Conservation (phyloP, 768 basidiomycete genomes). For the Naematelia aurantialba region DNA sequence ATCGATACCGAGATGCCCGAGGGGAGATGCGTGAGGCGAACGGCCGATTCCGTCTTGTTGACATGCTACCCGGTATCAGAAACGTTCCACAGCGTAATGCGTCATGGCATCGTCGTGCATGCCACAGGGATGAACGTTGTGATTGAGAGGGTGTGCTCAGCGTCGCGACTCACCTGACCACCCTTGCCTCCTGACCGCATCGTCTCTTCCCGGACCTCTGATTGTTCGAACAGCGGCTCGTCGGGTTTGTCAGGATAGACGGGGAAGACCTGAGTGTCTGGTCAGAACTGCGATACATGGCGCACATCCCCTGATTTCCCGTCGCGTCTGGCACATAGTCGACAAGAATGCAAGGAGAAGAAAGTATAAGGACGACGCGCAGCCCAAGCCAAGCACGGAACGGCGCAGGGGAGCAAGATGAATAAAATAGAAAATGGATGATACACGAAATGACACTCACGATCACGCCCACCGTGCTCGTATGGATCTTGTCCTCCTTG, state of each 20-base stretch:
- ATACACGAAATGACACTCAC: constrained; percentile 54
- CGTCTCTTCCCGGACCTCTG: constrained; percentile 84
- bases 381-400: no score
- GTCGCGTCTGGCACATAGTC: background rate
- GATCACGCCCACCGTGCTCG: constrained; percentile 81
- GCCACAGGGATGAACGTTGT: background rate
- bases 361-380: no score
- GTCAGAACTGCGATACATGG: background rate
- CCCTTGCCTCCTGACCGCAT: constrained; percentile 97
- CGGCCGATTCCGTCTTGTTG: constrained; percentile 97
- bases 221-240: constrained; percentile 68
- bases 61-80: constrained; percentile 60
- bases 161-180: constrained; percentile 66
- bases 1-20: constrained; percentile 93
- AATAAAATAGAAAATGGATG: background rate
- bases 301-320: background rate
- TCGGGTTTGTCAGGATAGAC: constrained; percentile 60
- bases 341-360: no score
- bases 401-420: no score
- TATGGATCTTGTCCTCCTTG: constrained; percentile 79
- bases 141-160: no score
- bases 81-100: background rate
- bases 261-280: constrained; percentile 74
- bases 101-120: background rate
- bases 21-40: constrained; percentile 86